A percentile compares a stretch with the other conserved stretches of the same genome.
Evolutionary conservation across 768 basidiomycete species (phyloP).

Genomic region (Roridomyces roridus): DNA sequence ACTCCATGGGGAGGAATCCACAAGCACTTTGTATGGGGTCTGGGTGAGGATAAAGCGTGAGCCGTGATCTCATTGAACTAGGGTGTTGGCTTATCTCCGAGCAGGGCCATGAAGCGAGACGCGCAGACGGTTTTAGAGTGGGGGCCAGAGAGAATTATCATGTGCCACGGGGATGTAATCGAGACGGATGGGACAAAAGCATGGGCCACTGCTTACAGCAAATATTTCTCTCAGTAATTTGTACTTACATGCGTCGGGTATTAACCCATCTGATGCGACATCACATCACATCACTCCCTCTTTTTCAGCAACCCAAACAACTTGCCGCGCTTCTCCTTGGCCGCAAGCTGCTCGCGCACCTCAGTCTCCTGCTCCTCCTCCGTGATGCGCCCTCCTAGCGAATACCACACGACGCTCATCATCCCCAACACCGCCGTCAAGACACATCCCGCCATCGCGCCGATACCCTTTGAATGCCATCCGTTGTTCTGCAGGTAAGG

Average conservation of each 20-base stretch:
- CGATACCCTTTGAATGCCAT: slow-evolving; percentile 76
- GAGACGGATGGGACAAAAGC: slow-evolving; percentile 53
- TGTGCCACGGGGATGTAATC: slow-evolving; percentile 69
- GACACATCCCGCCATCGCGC: slow-evolving; percentile 82
- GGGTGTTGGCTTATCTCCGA: slow-evolving; percentile 1
- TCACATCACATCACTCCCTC: neutral
- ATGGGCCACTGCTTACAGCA: slow-evolving; percentile 38
- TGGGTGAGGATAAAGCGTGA: slow-evolving; percentile 46
- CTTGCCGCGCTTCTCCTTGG: slow-evolving; percentile 58
- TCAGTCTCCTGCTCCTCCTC: slow-evolving; percentile 86
- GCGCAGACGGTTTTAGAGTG: slow-evolving; percentile 70
- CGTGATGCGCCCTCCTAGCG: slow-evolving; percentile 71
- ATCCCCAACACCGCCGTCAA: slow-evolving; percentile 82
- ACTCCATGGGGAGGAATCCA: slow-evolving; percentile 45
- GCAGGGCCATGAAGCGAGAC: slow-evolving; percentile 64
- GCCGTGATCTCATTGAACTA: slow-evolving; percentile 26
- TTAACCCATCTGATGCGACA: neutral
- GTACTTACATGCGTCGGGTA: too few species aligned
- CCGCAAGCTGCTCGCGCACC: slow-evolving; percentile 58
- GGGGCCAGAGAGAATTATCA: slow-evolving; percentile 79
- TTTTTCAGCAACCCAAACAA: slow-evolving; percentile 46
- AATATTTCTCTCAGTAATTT: slow-evolving; percentile 21
- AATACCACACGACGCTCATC: slow-evolving; percentile 85
- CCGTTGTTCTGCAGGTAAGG: slow-evolving; percentile 78
- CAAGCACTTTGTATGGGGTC: slow-evolving; percentile 37